A percentile compares a stretch with the other conserved stretches of the same genome.
Conservation (phyloP, 441 rosid genomes). For the Jatropha multifida region DNA sequence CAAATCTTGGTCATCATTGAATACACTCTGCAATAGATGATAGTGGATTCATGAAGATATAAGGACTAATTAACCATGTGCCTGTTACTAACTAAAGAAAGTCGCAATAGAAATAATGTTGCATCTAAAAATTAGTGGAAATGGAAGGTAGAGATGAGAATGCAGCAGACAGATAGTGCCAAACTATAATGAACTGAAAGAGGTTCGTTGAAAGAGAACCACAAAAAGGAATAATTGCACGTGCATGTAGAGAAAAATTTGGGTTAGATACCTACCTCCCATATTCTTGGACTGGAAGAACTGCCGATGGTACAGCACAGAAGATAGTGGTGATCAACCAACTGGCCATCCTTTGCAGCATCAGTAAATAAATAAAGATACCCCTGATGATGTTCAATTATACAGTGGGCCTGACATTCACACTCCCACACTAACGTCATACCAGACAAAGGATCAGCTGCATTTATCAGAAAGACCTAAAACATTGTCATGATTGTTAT, state of each 20-base stretch:
- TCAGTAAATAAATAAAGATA: conserved; percentile 81
- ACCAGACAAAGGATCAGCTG: conserved; percentile 87
- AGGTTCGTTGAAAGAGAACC: neutral
- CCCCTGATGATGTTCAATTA: conserved; percentile 89
- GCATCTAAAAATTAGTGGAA: conserved; percentile 13
- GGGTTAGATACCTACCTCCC: conserved; percentile 71
- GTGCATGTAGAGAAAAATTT: neutral
- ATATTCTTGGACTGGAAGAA: conserved; percentile 50
- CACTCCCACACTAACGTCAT: conserved; percentile 82
- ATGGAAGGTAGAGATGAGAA: conserved; percentile 6
- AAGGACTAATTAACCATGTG: neutral
- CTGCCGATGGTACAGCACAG: conserved; percentile 51
- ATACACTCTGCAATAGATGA: conserved; percentile 53
- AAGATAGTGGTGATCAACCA: conserved; percentile 75
- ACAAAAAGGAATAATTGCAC: neutral
- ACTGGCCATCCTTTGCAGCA: conserved; percentile 60
- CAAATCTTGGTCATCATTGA: conserved; percentile 48
- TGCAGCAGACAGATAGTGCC: neutral
- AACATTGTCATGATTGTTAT: conserved; percentile 39
- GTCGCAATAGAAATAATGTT: neutral
- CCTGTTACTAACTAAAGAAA: neutral
- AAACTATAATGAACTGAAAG: neutral
- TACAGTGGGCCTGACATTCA: conserved; percentile 78
- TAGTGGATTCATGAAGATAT: conserved; percentile 6
- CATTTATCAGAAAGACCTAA: conserved; percentile 95